These are phyloP conservation scores for Boletus eberwhitei DNA, from an alignment of 768 basidiomycete genomes.

Conservation along the genomic window DNA sequence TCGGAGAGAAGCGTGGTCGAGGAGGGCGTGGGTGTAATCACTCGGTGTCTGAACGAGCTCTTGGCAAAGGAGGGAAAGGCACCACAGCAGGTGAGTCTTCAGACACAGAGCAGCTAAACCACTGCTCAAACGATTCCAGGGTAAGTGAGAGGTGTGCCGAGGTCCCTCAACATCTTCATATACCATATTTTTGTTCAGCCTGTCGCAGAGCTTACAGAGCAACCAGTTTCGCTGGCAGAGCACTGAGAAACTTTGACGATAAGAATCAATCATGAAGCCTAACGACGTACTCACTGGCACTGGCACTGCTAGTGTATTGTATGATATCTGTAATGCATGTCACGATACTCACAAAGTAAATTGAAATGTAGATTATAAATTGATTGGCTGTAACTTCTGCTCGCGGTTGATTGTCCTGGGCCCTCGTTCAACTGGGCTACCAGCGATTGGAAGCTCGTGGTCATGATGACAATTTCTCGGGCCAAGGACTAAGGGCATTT, in stretches of 20 bases:
- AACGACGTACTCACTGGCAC: conserved; percentile 6
- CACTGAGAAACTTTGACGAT: conserved; percentile 11
- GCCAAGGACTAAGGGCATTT: neutral
- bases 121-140: conserved; percentile 10
- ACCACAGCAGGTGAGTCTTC: conserved; percentile 18
- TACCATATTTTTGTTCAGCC: neutral
- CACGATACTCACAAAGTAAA: neutral
- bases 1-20: conserved; percentile 54
- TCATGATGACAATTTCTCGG: neutral
- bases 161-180: neutral
- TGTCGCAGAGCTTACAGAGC: conserved; percentile 1
- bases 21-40: conserved; percentile 62
- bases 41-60: conserved; percentile 64
- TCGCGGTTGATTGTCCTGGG: neutral
- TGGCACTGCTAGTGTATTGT: conserved; percentile 11
- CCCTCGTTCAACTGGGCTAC: neutral
- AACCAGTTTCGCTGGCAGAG: conserved; percentile 17
- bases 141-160: conserved; percentile 13
- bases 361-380: conserved; percentile 12
- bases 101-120: neutral
- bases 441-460: neutral
- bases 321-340: conserved; percentile 17
- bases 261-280: conserved; percentile 3
- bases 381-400: neutral
- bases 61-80: conserved; percentile 40